Conservation (phyloP, 1,284 basidiomycete genomes). For the Porodaedalea pini region DNA sequence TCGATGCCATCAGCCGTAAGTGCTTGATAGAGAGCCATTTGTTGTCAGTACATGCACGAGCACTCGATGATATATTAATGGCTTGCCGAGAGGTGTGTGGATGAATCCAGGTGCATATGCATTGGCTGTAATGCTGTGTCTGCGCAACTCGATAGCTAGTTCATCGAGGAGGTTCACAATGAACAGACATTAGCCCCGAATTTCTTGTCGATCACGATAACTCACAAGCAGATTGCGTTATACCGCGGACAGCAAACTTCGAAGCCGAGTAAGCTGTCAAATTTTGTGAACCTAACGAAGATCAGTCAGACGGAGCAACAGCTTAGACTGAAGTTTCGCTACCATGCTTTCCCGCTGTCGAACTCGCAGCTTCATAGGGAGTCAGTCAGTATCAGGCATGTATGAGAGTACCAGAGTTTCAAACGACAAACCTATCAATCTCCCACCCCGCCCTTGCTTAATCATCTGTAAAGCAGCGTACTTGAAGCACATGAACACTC, state of each 20-base stretch:
- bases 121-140: slow-evolving; percentile 19
- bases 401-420: background rate
- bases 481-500: slow-evolving; percentile 23
- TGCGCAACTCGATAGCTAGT: slow-evolving; percentile 19
- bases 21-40: too few relatives aligned
- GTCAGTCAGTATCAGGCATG: background rate
- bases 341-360: slow-evolving; percentile 16
- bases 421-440: slow-evolving; percentile 16
- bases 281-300: background rate
- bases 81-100: slow-evolving; percentile 6
- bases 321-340: background rate
- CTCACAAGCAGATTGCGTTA: slow-evolving; percentile 15
- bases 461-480: slow-evolving; percentile 24
- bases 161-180: too few relatives aligned
- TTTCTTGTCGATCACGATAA: background rate
- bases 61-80: background rate
- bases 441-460: slow-evolving; percentile 20
- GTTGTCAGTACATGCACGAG: background rate
- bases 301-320: background rate
- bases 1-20: too few relatives aligned
- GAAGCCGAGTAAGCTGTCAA: slow-evolving; percentile 11
- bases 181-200: background rate
- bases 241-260: slow-evolving; percentile 18
- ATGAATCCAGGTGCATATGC: slow-evolving; percentile 15
- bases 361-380: slow-evolving; percentile 5